Conservation (phyloP, 2,329 filamentous ascomycete genomes). For the Fusarium sp. region DNA sequence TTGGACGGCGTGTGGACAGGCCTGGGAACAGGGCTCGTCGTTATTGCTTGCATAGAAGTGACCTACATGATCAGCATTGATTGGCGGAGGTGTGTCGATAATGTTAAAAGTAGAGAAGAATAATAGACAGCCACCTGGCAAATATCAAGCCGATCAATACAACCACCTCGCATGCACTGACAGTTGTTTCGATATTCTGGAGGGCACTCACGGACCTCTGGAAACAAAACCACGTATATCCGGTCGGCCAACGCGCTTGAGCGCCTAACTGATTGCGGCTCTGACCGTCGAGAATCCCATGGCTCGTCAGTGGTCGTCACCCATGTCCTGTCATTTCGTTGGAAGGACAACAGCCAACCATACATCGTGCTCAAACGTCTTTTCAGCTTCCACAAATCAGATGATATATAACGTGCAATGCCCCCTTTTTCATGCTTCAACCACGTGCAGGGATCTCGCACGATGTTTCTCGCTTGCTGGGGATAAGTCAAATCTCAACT, state of each 20-base stretch:
- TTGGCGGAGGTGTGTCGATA: constrained; percentile 19
- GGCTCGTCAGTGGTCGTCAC: not conserved
- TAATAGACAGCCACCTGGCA: not conserved
- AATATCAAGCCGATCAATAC: not conserved
- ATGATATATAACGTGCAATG: not conserved
- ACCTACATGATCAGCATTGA: constrained; percentile 28
- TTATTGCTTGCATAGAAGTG: constrained; percentile 15
- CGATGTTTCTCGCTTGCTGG: not conserved
- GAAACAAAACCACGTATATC: not conserved
- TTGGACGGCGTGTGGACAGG: constrained; percentile 31
- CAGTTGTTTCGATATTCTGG: not conserved
- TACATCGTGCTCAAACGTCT: not conserved
- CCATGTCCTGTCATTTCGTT: not conserved
- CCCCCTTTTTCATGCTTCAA: not conserved
- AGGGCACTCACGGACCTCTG: not conserved
- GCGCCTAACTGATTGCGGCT: not conserved
- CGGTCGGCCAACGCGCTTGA: not conserved
- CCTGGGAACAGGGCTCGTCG: constrained; percentile 11
- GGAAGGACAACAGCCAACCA: not conserved
- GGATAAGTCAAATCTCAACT: not conserved
- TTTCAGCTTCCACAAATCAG: not conserved
- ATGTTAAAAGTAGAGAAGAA: constrained; percentile 23
- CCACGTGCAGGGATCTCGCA: not conserved
- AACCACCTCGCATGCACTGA: not conserved
- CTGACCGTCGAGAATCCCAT: not conserved